A percentile compares a stretch with the other conserved stretches of the same genome.
phyloP scores from a whole-genome alignment of 352 stramenopile genomes.

The Phytophthora cactorum region DNA sequence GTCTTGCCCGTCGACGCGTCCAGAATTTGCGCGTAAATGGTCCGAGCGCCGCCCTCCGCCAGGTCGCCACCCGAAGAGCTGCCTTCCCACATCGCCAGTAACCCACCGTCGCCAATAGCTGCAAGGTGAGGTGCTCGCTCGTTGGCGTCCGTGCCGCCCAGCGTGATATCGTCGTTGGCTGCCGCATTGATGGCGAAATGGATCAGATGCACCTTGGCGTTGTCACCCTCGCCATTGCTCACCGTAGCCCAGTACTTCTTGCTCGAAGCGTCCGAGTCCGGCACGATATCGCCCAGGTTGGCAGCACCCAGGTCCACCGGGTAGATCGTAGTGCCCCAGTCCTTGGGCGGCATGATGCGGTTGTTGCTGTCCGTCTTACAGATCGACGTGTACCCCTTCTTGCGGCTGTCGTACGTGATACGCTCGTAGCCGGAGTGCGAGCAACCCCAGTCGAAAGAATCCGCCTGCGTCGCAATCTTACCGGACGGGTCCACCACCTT shows the following conservation, averaged over 20 bases:
- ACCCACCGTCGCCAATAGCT: slow-evolving; percentile 41
- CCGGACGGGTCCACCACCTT: slow-evolving; percentile 55
- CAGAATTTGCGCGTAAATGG: slow-evolving; percentile 59
- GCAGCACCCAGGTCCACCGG: background rate
- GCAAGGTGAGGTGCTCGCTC: background rate
- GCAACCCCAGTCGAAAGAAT: slow-evolving; percentile 67
- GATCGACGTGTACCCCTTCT: background rate
- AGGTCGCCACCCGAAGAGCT: slow-evolving; percentile 46
- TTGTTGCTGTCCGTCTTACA: background rate
- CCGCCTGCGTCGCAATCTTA: slow-evolving; percentile 39
- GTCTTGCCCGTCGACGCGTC: slow-evolving; percentile 42
- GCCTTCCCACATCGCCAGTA: slow-evolving; percentile 60
- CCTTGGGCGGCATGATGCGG: background rate
- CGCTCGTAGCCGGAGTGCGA: background rate
- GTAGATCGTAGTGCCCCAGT: background rate
- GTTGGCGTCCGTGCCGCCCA: background rate
- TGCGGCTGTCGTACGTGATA: background rate
- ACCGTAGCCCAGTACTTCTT: background rate
- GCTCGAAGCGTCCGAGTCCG: background rate
- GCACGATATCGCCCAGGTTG: background rate
- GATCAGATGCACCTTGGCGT: background rate
- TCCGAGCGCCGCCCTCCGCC: slow-evolving; percentile 23
- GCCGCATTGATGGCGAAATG: background rate
- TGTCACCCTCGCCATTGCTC: background rate
- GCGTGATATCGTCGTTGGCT: background rate